Conservation (phyloP, 164 flowering plant species). For the Tinospora cordifolia region DNA sequence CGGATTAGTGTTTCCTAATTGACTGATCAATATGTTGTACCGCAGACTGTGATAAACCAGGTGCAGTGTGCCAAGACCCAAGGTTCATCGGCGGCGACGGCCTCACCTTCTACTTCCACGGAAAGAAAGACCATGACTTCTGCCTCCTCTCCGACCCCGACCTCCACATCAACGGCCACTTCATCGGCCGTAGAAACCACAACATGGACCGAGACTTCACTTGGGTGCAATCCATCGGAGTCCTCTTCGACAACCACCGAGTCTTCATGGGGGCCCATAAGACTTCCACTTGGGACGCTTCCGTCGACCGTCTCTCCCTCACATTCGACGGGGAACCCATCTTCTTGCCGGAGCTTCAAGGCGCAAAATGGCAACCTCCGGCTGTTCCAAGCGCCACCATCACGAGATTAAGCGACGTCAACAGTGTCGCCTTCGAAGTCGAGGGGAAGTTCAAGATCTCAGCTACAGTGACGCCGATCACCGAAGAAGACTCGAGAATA, state of each 20-base stretch:
- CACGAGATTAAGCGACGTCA: slow-evolving; percentile 26
- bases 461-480: slow-evolving; percentile 54
- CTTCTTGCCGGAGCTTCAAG: slow-evolving; percentile 25
- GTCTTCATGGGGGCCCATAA: slow-evolving; percentile 42
- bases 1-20: not conserved
- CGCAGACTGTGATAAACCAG: slow-evolving; percentile 32
- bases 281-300: slow-evolving; percentile 48
- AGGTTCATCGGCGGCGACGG: slow-evolving; percentile 42
- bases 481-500: slow-evolving; percentile 41
- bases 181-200: slow-evolving; percentile 17
- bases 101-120: slow-evolving; percentile 43
- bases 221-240: slow-evolving; percentile 25
- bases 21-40: not conserved
- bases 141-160: slow-evolving; percentile 42
- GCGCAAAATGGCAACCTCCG: slow-evolving; percentile 31
- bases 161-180: slow-evolving; percentile 38
- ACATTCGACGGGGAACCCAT: slow-evolving; percentile 35
- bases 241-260: slow-evolving; percentile 30
- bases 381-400: slow-evolving; percentile 17
- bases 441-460: slow-evolving; percentile 40
- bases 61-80: slow-evolving; percentile 39
- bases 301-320: slow-evolving; percentile 37
- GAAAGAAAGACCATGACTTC: slow-evolving; percentile 35
- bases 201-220: slow-evolving; percentile 23
- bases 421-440: slow-evolving; percentile 33